Evolutionary conservation across 2,329 filamentous ascomycete genomes (phyloP).

Genomic region (Pseudogymnoascus sp.): DNA sequence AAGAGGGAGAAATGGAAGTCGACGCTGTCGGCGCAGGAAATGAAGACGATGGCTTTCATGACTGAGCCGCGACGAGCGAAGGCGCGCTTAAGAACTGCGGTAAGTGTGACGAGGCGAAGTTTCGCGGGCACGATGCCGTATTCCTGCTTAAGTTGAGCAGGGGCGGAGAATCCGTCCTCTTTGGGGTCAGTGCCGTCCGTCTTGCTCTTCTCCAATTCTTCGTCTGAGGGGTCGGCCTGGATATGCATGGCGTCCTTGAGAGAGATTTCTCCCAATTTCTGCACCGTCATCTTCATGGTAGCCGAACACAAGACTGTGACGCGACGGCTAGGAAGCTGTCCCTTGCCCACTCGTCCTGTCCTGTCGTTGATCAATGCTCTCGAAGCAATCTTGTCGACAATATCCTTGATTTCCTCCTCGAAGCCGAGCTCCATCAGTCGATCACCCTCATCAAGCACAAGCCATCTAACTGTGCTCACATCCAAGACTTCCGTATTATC

Average conservation of each 20-base stretch:
- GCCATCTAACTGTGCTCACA: conserved; percentile 82
- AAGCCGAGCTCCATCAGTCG: conserved; percentile 98
- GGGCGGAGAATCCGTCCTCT: conserved; percentile 61
- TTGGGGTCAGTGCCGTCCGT: conserved; percentile 37
- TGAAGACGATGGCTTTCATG: conserved; percentile 95
- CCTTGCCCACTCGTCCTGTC: conserved; percentile 47
- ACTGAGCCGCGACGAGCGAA: conserved; percentile 84
- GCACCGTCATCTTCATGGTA: conserved; percentile 96
- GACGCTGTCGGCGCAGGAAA: conserved; percentile 93
- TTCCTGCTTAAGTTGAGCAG: conserved; percentile 86
- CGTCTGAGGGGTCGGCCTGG: conserved; percentile 49
- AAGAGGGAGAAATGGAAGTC: conserved; percentile 93
- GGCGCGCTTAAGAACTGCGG: conserved; percentile 73
- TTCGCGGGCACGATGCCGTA: conserved; percentile 85
- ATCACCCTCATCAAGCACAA: conserved; percentile 93
- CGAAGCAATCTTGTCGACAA: conserved; percentile 69
- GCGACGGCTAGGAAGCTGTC: conserved; percentile 61
- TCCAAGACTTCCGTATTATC: conserved; percentile 86
- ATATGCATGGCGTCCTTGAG: conserved; percentile 87
- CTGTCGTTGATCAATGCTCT: conserved; percentile 50
- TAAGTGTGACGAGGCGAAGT: conserved; percentile 77
- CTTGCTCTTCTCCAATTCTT: conserved; percentile 43
- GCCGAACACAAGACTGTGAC: conserved; percentile 90
- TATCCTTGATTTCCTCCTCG: conserved; percentile 83
- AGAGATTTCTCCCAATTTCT: conserved; percentile 88